A percentile compares a stretch with the other conserved stretches of the same genome.
Conservation (phyloP, 75 land plant genomes). For the Picea sitchensis region DNA sequence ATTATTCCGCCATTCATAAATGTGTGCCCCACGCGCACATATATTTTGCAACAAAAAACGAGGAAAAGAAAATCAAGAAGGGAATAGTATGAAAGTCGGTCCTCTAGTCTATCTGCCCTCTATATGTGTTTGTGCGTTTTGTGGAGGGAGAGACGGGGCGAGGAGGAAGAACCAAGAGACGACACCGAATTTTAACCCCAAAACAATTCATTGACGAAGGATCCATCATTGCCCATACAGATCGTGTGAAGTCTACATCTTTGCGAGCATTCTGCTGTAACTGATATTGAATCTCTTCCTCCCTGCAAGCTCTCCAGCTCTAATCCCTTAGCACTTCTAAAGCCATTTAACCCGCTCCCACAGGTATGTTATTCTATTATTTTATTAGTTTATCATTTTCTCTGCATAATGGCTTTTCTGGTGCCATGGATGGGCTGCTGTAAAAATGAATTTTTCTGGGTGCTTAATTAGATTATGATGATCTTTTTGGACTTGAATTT, state of each 20-base stretch:
- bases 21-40: too few species aligned
- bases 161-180: not conserved
- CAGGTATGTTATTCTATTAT: not conserved
- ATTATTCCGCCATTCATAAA: too few species aligned
- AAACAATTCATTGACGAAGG: not conserved
- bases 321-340: not conserved
- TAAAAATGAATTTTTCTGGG: not conserved
- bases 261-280: not conserved
- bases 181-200: not conserved
- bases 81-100: slow-evolving; percentile 5
- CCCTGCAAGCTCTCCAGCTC: not conserved
- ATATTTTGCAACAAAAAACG: too few species aligned
- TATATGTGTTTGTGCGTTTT: not conserved
- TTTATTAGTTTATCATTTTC: not conserved
- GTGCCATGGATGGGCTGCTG: not conserved
- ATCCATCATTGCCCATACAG: not conserved
- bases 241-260: not conserved
- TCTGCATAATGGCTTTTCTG: too few species aligned
- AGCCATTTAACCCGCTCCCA: not conserved
- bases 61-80: not conserved
- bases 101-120: not conserved
- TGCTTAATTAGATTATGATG: not conserved
- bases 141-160: not conserved
- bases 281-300: too few species aligned
- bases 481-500: not conserved